Percentiles rank a stretch among this genome's conserved stretches.
Conservation (phyloP, 345 rosid genomes). For the Capsella bursapastoris region DNA sequence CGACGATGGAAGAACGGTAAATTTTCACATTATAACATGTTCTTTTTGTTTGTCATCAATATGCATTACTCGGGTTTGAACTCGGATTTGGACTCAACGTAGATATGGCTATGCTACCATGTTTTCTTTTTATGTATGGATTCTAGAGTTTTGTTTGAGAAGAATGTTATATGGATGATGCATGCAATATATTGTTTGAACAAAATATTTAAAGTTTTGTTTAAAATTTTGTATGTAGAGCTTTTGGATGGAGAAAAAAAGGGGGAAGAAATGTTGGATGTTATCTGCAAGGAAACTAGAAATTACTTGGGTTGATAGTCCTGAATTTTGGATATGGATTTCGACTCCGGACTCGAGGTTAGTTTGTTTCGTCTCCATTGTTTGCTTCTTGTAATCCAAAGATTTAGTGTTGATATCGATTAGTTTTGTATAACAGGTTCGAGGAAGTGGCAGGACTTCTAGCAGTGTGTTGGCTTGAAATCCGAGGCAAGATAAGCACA, state of each 20-base stretch:
- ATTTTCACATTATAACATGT: background rate
- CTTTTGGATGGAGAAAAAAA: slow-evolving; percentile 48
- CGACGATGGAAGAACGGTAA: slow-evolving; percentile 52
- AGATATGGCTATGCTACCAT: background rate
- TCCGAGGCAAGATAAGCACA: slow-evolving; percentile 48
- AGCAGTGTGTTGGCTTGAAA: slow-evolving; percentile 58
- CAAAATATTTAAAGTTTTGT: background rate
- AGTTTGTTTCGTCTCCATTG: background rate
- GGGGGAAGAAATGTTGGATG: slow-evolving; percentile 59
- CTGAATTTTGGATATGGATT: slow-evolving; percentile 52
- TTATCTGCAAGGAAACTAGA: slow-evolving; percentile 51
- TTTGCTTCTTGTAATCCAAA: background rate
- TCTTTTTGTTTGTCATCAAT: background rate
- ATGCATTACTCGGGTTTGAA: background rate
- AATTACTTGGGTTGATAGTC: slow-evolving; percentile 53
- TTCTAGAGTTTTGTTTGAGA: background rate
- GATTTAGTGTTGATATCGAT: background rate
- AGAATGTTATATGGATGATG: background rate
- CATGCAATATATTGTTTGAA: background rate
- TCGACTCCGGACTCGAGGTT: slow-evolving; percentile 48
- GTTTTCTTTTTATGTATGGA: background rate
- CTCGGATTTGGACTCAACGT: background rate
- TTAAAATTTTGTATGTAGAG: slow-evolving; percentile 37
- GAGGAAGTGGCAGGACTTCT: slow-evolving; percentile 56
- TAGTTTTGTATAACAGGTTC: slow-evolving; percentile 29